Evolutionary conservation across 192 early-diverging fungal genomes (phyloP).

Genomic region (Gaertneriomyces sp.): DNA sequence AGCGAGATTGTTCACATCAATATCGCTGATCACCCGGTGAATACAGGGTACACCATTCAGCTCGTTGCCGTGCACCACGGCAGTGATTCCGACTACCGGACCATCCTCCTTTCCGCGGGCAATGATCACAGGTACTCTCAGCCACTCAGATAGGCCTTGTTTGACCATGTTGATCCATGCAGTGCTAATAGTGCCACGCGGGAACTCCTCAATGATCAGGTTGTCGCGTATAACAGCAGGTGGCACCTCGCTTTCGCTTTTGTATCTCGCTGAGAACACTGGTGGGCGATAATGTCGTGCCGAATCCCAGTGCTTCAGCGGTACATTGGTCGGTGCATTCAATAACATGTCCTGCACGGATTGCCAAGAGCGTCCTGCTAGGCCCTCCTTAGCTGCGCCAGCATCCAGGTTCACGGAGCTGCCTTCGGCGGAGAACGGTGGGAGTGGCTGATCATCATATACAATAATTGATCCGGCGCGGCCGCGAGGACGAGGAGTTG

Average conservation of each 20-base stretch:
- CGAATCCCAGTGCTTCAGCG: conserved; percentile 42
- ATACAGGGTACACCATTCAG: conserved; percentile 89
- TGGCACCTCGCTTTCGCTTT: conserved; percentile 60
- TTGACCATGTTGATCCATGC: conserved; percentile 71
- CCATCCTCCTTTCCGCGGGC: conserved; percentile 63
- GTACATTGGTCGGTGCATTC: conserved; percentile 21
- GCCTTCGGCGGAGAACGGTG: neutral
- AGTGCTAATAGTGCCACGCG: conserved; percentile 54
- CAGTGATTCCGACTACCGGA: conserved; percentile 63
- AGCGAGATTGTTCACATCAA: conserved; percentile 65
- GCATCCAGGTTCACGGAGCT: neutral
- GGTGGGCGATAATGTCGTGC: conserved; percentile 56
- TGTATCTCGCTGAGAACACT: conserved; percentile 39
- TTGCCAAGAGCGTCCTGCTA: too few species aligned
- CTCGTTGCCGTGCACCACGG: conserved; percentile 89
- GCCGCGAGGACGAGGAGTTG: conserved; percentile 30
- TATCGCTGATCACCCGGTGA: conserved; percentile 77
- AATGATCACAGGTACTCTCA: conserved; percentile 69
- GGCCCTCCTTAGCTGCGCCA: neutral
- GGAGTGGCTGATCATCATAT: conserved; percentile 54
- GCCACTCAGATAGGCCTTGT: conserved; percentile 63
- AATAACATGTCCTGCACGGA: neutral
- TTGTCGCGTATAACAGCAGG: conserved; percentile 57
- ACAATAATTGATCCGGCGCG: conserved; percentile 62
- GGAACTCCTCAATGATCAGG: conserved; percentile 62